phyloP scores from a whole-genome alignment of 2,329 filamentous ascomycete genomes.

The Exophiala bonariae region DNA sequence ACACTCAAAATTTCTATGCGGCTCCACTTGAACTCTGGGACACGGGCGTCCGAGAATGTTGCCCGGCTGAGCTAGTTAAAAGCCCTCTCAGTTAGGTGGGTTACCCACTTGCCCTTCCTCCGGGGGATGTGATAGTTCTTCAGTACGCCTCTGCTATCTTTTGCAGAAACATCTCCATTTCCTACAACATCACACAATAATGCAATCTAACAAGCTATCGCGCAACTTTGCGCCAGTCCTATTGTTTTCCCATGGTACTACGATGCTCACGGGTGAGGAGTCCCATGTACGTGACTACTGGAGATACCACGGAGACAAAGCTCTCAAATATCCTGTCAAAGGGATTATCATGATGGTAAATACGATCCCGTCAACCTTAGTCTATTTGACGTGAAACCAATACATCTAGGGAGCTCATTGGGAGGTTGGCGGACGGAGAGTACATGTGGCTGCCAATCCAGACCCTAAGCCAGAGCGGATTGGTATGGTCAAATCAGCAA shows the following conservation, averaged over 20 bases:
- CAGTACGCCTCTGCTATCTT: too few relatives aligned
- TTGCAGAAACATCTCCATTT: too few relatives aligned
- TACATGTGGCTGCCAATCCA: slow-evolving; percentile 63
- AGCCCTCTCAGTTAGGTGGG: too few relatives aligned
- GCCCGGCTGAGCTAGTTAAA: too few relatives aligned
- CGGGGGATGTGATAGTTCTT: too few relatives aligned
- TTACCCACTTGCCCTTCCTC: too few relatives aligned
- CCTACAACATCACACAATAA: neutral
- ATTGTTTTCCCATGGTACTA: slow-evolving; percentile 71
- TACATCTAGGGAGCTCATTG: slow-evolving; percentile 61
- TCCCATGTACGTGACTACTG: slow-evolving; percentile 63
- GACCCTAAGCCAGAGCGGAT: slow-evolving; percentile 62
- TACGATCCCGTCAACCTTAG: neutral
- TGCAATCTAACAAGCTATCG: neutral
- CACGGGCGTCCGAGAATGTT: too few relatives aligned
- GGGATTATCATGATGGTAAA: slow-evolving; percentile 65
- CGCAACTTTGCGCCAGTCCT: slow-evolving; percentile 65
- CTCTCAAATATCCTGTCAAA: slow-evolving; percentile 59
- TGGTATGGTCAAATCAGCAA: slow-evolving; percentile 64
- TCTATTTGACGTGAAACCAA: neutral
- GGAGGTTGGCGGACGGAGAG: slow-evolving; percentile 56
- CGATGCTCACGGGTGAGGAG: slow-evolving; percentile 70
- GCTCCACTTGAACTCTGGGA: too few relatives aligned
- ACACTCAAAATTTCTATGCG: too few relatives aligned
- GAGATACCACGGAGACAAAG: slow-evolving; percentile 65